Conservation (phyloP, 2,329 filamentous ascomycete species). For the Triangularia verruculosa region DNA sequence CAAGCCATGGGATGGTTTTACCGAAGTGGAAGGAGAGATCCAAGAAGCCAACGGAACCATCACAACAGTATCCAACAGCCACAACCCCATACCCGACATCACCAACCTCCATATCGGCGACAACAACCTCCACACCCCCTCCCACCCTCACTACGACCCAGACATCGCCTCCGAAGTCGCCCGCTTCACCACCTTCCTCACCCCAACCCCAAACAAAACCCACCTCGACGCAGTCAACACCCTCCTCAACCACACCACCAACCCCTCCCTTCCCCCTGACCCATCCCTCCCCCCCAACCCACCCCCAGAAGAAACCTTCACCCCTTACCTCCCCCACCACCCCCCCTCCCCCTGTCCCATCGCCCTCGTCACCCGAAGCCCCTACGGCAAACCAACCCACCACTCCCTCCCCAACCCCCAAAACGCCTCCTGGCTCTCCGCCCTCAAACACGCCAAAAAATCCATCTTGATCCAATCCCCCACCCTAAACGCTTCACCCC, state of each 20-base stretch:
- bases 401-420: slow-evolving; percentile 63
- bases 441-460: slow-evolving; percentile 60
- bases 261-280: slow-evolving; percentile 46
- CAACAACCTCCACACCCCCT: slow-evolving; percentile 44
- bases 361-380: slow-evolving; percentile 66
- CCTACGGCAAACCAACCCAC: slow-evolving; percentile 63
- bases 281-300: slow-evolving; percentile 49
- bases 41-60: slow-evolving; percentile 28
- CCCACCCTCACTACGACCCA: slow-evolving; percentile 61
- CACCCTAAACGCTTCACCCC: slow-evolving; percentile 68
- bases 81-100: slow-evolving; percentile 13
- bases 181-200: slow-evolving; percentile 58
- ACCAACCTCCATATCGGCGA: slow-evolving; percentile 44
- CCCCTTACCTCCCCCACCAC: slow-evolving; percentile 59
- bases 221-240: slow-evolving; percentile 58
- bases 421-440: slow-evolving; percentile 71
- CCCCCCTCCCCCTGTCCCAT: slow-evolving; percentile 61
- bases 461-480: slow-evolving; percentile 77
- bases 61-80: not conserved
- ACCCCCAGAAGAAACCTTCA: slow-evolving; percentile 54
- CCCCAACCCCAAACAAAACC: slow-evolving; percentile 42
- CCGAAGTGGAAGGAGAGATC: slow-evolving; percentile 11
- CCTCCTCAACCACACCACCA: slow-evolving; percentile 63
- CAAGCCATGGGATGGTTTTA: slow-evolving; percentile 34
- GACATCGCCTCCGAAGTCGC: slow-evolving; percentile 59